These are phyloP conservation scores for Physcomitrellopsis africana DNA, from an alignment of 225 moss, liverwort and hornwort genomes.

Conservation along the genomic window DNA sequence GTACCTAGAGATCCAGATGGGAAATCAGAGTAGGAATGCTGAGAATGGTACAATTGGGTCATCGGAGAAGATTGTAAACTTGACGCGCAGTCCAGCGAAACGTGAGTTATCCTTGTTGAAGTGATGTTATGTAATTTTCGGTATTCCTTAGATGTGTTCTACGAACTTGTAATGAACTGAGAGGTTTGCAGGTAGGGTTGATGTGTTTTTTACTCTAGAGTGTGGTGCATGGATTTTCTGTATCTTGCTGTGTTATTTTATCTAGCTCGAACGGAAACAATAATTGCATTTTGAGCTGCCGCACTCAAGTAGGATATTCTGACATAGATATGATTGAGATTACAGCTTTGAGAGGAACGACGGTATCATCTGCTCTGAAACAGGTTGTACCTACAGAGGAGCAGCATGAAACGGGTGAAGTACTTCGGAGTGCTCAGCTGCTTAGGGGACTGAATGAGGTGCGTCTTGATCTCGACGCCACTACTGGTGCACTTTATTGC, in stretches of 20 bases:
- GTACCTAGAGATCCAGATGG: conserved; percentile 50
- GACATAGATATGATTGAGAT: background rate
- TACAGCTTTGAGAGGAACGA: conserved; percentile 41
- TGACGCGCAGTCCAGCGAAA: conserved; percentile 29
- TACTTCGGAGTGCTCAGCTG: conserved; percentile 27
- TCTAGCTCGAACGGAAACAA: too few relatives aligned
- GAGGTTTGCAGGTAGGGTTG: background rate
- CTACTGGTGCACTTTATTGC: background rate
- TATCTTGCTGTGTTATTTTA: too few relatives aligned
- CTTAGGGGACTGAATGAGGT: conserved; percentile 19
- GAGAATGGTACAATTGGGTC: conserved; percentile 9
- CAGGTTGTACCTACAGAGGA: conserved; percentile 14
- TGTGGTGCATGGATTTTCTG: too few relatives aligned
- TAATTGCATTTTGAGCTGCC: background rate
- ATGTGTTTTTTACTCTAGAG: too few relatives aligned
- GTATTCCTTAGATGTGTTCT: background rate
- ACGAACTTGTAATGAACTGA: background rate
- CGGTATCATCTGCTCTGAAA: conserved; percentile 36
- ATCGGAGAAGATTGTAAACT: conserved; percentile 27
- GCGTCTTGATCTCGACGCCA: background rate
- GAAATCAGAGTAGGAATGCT: conserved; percentile 34
- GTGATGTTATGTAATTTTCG: background rate
- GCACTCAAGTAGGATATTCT: background rate
- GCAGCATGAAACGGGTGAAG: conserved; percentile 13
- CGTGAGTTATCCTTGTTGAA: conserved; percentile 15